Percentiles rank a stretch among this genome's conserved stretches.
Evolutionary conservation across 2,329 filamentous ascomycete genomes (phyloP).

Genomic region (Pezicula carpinea): DNA sequence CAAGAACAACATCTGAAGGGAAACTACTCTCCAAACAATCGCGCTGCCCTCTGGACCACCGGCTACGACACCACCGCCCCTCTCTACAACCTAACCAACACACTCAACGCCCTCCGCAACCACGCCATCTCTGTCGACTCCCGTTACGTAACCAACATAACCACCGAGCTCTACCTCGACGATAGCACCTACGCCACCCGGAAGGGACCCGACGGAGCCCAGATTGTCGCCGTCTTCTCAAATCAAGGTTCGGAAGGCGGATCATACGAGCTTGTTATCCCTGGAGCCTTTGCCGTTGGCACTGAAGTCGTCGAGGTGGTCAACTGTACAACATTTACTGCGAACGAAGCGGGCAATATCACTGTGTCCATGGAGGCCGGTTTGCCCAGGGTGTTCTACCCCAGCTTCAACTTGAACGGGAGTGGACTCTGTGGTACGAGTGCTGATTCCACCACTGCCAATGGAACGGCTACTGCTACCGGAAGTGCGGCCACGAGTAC

Average conservation of each 20-base stretch:
- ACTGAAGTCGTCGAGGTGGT: neutral
- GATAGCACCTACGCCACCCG: conserved; percentile 1
- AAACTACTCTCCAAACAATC: conserved; percentile 31
- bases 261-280: neutral
- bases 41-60: conserved; percentile 36
- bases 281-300: neutral
- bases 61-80: conserved; percentile 30
- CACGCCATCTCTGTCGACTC: conserved; percentile 3
- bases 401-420: conserved; percentile 7
- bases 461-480: neutral
- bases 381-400: conserved; percentile 35
- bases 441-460: neutral
- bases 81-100: conserved; percentile 33
- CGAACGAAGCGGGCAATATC: neutral
- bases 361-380: conserved; percentile 23
- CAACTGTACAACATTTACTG: neutral
- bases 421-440: neutral
- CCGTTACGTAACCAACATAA: neutral
- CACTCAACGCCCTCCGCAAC: conserved; percentile 39
- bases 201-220: neutral
- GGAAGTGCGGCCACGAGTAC: too few species aligned
- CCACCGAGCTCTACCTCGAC: neutral
- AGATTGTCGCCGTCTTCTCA: conserved; percentile 3
- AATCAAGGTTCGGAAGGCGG: conserved; percentile 1
- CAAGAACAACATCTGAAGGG: conserved; percentile 44